Conservation (phyloP, 371 early-diverging fungal genomes). For the Funneliformis caledonium region DNA sequence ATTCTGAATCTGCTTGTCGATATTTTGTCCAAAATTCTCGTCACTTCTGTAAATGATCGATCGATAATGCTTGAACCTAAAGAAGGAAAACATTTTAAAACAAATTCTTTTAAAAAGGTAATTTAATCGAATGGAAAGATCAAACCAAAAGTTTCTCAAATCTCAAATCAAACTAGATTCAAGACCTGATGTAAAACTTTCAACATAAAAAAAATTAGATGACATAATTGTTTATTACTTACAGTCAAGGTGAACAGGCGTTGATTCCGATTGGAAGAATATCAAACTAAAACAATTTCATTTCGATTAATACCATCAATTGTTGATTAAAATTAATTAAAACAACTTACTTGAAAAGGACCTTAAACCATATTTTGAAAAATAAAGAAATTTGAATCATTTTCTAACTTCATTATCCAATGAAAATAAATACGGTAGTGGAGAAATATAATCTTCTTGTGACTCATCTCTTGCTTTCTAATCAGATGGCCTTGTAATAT, state of each 20-base stretch:
- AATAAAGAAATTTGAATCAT: constrained; percentile 56
- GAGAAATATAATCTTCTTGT: not conserved
- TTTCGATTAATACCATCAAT: too few species aligned
- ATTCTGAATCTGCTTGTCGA: constrained; percentile 53
- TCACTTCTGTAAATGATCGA: constrained; percentile 55
- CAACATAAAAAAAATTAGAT: too few species aligned
- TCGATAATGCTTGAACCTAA: constrained; percentile 62
- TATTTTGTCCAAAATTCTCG: constrained; percentile 50
- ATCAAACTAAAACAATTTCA: constrained; percentile 60
- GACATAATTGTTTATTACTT: too few species aligned
- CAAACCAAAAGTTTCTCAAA: constrained; percentile 82
- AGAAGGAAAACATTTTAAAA: constrained; percentile 56
- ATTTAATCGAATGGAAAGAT: too few species aligned
- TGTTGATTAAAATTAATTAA: too few species aligned
- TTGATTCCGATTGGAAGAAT: constrained; percentile 57
- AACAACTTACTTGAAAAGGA: constrained; percentile 62
- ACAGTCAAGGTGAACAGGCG: constrained; percentile 43
- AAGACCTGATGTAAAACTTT: constrained; percentile 44
- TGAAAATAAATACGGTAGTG: constrained; percentile 44
- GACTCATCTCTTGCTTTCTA: not conserved
- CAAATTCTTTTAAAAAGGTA: not conserved
- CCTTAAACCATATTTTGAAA: constrained; percentile 64
- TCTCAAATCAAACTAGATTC: constrained; percentile 65
- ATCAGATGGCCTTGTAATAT: not conserved
- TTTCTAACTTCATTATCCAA: constrained; percentile 48